Evolutionary conservation across 805 yeast species (phyloP).

Genomic region (Starmerella asiatica): DNA sequence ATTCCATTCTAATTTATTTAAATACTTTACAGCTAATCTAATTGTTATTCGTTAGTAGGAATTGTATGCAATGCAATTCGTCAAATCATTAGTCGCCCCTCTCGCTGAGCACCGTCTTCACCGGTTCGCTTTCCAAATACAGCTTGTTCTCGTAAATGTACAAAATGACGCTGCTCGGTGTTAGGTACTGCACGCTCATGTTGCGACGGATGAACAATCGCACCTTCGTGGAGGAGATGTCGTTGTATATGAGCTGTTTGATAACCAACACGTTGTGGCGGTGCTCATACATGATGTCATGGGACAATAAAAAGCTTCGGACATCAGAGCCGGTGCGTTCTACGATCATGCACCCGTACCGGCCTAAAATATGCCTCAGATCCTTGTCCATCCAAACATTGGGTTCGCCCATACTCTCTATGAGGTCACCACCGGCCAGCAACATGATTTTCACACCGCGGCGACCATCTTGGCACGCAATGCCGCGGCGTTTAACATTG

Average conservation of each 20-base stretch:
- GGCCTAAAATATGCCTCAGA: conserved; percentile 85
- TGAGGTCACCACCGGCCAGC: conserved; percentile 93
- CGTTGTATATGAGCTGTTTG: conserved; percentile 91
- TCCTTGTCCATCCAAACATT: conserved; percentile 98
- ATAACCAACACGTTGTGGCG: conserved; percentile 83
- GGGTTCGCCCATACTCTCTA: conserved; percentile 99
- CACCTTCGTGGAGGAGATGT: conserved; percentile 88
- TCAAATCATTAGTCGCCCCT: conserved; percentile 21
- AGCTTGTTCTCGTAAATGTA: conserved; percentile 86
- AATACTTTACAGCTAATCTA: too few relatives aligned
- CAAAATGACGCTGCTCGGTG: conserved; percentile 88
- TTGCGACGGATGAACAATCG: conserved; percentile 83
- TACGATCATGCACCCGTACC: conserved; percentile 90
- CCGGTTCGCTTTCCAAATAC: conserved; percentile 84
- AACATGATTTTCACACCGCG: conserved; percentile 90
- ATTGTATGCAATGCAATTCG: too few relatives aligned
- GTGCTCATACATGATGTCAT: conserved; percentile 96
- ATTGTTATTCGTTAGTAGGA: too few relatives aligned
- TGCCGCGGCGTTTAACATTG: conserved; percentile 80
- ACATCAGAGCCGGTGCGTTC: conserved; percentile 97
- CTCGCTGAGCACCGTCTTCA: conserved; percentile 54
- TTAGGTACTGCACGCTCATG: conserved; percentile 88
- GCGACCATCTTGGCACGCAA: conserved; percentile 34
- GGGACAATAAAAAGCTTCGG: conserved; percentile 76
- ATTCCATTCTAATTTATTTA: conserved; percentile 1